Conservation (phyloP, 371 early-diverging fungal genomes). For the Mortierella sp. region DNA sequence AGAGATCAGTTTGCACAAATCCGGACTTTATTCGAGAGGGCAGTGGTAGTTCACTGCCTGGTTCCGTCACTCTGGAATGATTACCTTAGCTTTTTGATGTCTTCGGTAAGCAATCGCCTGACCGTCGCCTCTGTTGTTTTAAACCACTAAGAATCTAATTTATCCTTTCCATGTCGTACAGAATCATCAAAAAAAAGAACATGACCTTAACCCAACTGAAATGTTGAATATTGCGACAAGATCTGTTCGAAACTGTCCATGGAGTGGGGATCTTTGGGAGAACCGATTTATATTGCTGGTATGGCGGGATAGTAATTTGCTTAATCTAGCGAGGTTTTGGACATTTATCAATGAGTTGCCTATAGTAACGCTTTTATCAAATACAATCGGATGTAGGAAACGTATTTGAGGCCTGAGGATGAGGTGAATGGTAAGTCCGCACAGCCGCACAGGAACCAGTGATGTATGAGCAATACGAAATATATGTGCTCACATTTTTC, state of each 20-base stretch:
- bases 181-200: constrained; percentile 20
- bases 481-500: not conserved
- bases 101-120: constrained; percentile 21
- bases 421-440: constrained; percentile 22
- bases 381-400: constrained; percentile 18
- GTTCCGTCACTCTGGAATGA: constrained; percentile 47
- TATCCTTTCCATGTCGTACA: not conserved
- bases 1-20: constrained; percentile 15
- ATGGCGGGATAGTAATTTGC: not conserved
- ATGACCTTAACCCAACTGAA: constrained; percentile 30
- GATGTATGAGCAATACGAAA: not conserved
- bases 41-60: constrained; percentile 32
- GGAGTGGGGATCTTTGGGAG: constrained; percentile 54
- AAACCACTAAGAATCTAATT: not conserved
- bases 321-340: not conserved
- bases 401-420: constrained; percentile 16
- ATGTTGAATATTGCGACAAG: constrained; percentile 17
- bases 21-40: constrained; percentile 46
- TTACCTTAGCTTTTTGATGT: constrained; percentile 29
- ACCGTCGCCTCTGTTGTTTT: not conserved
- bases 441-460: too few species aligned
- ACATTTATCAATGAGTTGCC: not conserved
- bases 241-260: constrained; percentile 45
- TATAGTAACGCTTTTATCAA: not conserved
- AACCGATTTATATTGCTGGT: constrained; percentile 31